Percentiles rank a stretch among this genome's conserved stretches.
These are phyloP conservation scores for Hypholoma fasciculare DNA, from an alignment of 768 basidiomycete genomes.

Conservation along the genomic window DNA sequence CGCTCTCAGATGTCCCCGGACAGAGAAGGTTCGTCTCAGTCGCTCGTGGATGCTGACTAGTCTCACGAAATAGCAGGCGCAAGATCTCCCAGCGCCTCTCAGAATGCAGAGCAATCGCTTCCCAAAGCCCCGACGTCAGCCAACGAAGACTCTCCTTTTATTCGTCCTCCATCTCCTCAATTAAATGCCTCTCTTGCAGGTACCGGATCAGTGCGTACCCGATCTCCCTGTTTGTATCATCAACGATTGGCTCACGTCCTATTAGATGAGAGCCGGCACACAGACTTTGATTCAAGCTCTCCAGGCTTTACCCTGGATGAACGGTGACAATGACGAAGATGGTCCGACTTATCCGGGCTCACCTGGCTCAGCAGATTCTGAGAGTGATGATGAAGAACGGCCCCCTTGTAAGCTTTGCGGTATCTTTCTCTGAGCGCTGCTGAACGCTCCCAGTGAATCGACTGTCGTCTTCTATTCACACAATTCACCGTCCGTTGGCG, in stretches of 20 bases:
- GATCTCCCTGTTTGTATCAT: neutral
- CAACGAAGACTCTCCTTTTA: conserved; percentile 54
- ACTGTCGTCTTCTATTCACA: conserved; percentile 84
- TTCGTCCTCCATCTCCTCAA: conserved; percentile 71
- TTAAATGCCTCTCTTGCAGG: conserved; percentile 62
- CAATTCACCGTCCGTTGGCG: conserved; percentile 81
- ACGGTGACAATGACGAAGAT: conserved; percentile 72
- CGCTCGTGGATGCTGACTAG: neutral
- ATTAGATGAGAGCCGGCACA: conserved; percentile 83
- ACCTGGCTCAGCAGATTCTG: conserved; percentile 44
- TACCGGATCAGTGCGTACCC: conserved; percentile 60
- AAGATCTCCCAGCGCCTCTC: conserved; percentile 8
- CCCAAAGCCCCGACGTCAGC: conserved; percentile 1
- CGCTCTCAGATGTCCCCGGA: conserved; percentile 41
- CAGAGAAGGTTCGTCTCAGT: conserved; percentile 22
- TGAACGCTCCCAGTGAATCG: conserved; percentile 33
- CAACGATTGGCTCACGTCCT: conserved; percentile 12
- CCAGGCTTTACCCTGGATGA: conserved; percentile 81
- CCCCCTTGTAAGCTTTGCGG: conserved; percentile 26
- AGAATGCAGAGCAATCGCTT: neutral
- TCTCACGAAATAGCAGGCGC: neutral
- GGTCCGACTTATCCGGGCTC: conserved; percentile 32
- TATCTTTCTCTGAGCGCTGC: neutral
- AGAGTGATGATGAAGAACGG: conserved; percentile 73
- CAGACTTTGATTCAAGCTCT: conserved; percentile 89